Percentiles rank a stretch among this genome's conserved stretches.
Conservation (phyloP, 2,329 filamentous ascomycete genomes). For the Aspergillus neoniger region DNA sequence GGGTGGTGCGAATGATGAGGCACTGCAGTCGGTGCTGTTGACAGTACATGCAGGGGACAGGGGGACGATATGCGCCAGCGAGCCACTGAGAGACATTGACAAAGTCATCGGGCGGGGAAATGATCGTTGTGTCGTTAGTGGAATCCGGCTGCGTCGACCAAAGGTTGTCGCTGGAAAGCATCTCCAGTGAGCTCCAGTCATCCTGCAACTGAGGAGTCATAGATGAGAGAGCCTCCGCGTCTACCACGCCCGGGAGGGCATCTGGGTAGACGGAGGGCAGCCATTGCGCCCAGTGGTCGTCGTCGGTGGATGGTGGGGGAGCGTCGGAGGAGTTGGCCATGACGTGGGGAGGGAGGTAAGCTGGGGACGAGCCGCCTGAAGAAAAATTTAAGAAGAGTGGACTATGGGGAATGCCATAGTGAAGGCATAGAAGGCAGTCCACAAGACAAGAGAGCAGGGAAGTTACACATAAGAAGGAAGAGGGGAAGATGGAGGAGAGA, state of each 20-base stretch:
- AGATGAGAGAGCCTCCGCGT: background rate
- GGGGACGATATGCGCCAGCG: constrained; percentile 47
- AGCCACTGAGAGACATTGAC: constrained; percentile 36
- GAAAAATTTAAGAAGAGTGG: background rate
- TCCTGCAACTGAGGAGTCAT: background rate
- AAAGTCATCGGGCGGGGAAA: constrained; percentile 11
- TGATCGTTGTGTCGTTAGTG: background rate
- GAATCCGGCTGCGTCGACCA: background rate
- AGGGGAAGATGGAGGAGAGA: background rate
- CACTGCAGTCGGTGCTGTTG: constrained; percentile 50
- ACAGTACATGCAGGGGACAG: constrained; percentile 50
- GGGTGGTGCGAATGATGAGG: constrained; percentile 50
- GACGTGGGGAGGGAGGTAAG: background rate
- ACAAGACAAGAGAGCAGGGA: background rate
- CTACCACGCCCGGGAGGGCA: background rate
- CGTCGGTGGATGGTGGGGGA: background rate
- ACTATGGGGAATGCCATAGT: background rate
- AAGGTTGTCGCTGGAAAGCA: background rate
- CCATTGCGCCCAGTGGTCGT: background rate
- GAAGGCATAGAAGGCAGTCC: background rate
- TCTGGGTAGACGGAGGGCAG: background rate
- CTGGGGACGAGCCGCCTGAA: background rate
- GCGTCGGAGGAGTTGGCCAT: background rate
- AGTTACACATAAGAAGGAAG: background rate
- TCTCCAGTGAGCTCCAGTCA: background rate